Evolutionary conservation across 495 filamentous ascomycete species (phyloP), one percentile per base, ranked within the genome.

Genomic region (Clavariopsis aquatica): DNA sequence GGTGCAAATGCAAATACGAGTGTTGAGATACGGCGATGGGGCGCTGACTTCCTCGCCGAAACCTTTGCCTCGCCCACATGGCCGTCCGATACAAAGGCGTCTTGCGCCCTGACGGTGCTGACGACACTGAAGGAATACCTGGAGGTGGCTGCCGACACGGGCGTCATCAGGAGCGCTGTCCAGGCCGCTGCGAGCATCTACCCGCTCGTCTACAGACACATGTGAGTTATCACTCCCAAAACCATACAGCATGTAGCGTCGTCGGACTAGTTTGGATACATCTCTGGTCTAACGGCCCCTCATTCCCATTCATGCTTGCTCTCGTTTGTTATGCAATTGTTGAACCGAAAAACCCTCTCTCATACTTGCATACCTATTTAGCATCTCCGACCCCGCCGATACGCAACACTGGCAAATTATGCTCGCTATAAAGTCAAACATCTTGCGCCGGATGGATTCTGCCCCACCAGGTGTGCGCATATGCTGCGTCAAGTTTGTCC

Each of bases 401-500:
- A 78, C 75, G n/a, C 78, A 84, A 52, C 84, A 85, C 54, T 98
- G 94, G 94, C 89, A 93, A 66, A 84, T 85, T 46, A 96, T 97
- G 85, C 82, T 84, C 52, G 81, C 86, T 12, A 94, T 98, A 76
- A 98, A 98, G 78, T 85, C 87, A 20, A 89, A 87, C 53, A 93
- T 98, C 59, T 75, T 97, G 62, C 85, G 82, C 51, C 84, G 92
- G 73, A 96, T 93, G 94, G 94, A 98, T 76, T 81, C 81, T 23
- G 91, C 90, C 10, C 79, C 84, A 2, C 80, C 85, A 9, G 86
- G 90, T 0, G 85, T 98, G 47, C 88, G 87, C 72, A 83, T 97
- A 71, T 93, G 91, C 81, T 97, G 94, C 76, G 89, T 97, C 81
- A 98, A 98, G 73, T 98, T 98, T 71, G 87, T 90, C 17, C 93